Percentiles rank a stretch among this genome's conserved stretches.
These are phyloP conservation scores for Flagelloscypha sp. DNA, from an alignment of 768 basidiomycete species.

Conservation along the genomic window DNA sequence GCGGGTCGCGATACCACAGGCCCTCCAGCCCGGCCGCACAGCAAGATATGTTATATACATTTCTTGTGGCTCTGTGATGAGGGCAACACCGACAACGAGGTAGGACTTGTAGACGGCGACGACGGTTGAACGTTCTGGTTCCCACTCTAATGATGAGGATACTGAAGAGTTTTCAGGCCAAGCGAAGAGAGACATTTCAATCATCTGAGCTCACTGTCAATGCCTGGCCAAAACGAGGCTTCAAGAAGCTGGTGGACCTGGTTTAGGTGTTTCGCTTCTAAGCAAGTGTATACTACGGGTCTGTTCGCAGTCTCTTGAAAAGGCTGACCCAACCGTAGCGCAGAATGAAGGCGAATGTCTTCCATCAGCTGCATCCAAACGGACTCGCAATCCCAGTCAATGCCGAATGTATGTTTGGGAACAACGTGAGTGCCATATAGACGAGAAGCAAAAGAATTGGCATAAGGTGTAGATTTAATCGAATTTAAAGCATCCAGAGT, in stretches of 20 bases:
- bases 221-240: slow-evolving; percentile 68
- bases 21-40: slow-evolving; percentile 77
- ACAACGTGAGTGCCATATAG: slow-evolving; percentile 34
- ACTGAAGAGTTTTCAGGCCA: slow-evolving; percentile 32
- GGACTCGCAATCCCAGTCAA: slow-evolving; percentile 65
- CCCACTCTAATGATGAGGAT: slow-evolving; percentile 57
- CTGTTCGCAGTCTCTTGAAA: slow-evolving; percentile 27
- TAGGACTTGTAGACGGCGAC: slow-evolving; percentile 58
- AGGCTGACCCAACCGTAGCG: slow-evolving; percentile 43
- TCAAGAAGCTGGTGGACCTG: slow-evolving; percentile 68
- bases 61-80: slow-evolving; percentile 71
- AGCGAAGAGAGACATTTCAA: slow-evolving; percentile 4
- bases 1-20: slow-evolving; percentile 69
- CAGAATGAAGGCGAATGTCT: slow-evolving; percentile 61
- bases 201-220: slow-evolving; percentile 51
- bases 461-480: slow-evolving; percentile 58
- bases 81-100: slow-evolving; percentile 66
- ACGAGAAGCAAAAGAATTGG: slow-evolving; percentile 59
- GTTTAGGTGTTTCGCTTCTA: slow-evolving; percentile 49
- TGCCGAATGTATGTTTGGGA: slow-evolving; percentile 35
- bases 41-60: slow-evolving; percentile 79
- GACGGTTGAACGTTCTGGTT: slow-evolving; percentile 68
- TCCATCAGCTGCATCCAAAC: slow-evolving; percentile 73
- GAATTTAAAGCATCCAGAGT: slow-evolving; percentile 44
- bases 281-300: slow-evolving; percentile 56